Evolutionary conservation across 495 filamentous ascomycete species (phyloP).

Genomic region (Penicillium maclennaniae): DNA sequence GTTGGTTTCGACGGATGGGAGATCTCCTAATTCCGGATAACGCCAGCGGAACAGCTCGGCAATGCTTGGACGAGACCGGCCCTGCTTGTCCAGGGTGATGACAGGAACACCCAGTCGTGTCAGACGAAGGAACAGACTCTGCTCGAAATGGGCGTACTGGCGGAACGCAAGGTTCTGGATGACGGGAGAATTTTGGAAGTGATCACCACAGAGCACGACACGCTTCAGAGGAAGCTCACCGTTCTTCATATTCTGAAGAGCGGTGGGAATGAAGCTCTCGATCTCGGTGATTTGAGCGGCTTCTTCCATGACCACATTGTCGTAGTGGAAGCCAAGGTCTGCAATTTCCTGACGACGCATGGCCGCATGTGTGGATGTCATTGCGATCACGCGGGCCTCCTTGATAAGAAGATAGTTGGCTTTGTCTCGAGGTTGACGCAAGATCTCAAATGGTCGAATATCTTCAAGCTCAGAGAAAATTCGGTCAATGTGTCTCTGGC

Average conservation of each 20-base stretch:
- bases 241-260: slow-evolving; percentile 73
- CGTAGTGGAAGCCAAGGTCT: slow-evolving; percentile 88
- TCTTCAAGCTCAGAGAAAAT: slow-evolving; percentile 93
- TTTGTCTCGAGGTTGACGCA: slow-evolving; percentile 81
- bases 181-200: slow-evolving; percentile 93
- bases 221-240: slow-evolving; percentile 76
- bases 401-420: slow-evolving; percentile 94
- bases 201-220: slow-evolving; percentile 90
- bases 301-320: slow-evolving; percentile 99
- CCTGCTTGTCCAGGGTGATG: slow-evolving; percentile 88
- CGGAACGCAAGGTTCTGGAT: slow-evolving; percentile 95
- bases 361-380: slow-evolving; percentile 98
- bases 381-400: slow-evolving; percentile 92
- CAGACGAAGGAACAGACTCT: slow-evolving; percentile 88
- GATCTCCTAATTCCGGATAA: slow-evolving; percentile 74
- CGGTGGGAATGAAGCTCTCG: slow-evolving; percentile 91
- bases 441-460: slow-evolving; percentile 90
- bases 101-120: slow-evolving; percentile 86
- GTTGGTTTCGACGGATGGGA: slow-evolving; percentile 64
- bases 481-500: slow-evolving; percentile 85
- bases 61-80: slow-evolving; percentile 79
- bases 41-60: slow-evolving; percentile 92
- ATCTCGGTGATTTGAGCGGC: slow-evolving; percentile 97
- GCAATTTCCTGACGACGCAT: slow-evolving; percentile 94
- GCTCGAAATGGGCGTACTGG: slow-evolving; percentile 92